phyloP scores from a whole-genome alignment of 129 eudicot species.

The Smallanthus sonchifolius region DNA sequence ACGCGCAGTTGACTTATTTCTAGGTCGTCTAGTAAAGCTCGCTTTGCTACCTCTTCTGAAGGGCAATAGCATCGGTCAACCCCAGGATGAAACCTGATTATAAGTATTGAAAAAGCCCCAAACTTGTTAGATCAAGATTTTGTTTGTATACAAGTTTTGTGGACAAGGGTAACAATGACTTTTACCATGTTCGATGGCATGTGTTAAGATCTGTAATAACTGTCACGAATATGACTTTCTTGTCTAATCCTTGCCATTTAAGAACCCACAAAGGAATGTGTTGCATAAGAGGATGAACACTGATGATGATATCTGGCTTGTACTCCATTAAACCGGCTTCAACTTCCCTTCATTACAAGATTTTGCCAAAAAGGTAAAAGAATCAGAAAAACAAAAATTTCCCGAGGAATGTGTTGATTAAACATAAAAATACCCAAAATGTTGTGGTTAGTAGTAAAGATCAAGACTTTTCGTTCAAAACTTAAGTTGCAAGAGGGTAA shows the following conservation, averaged over 20 bases:
- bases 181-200: conserved; percentile 89
- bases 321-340: conserved; percentile 99
- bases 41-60: conserved; percentile 81
- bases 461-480: no score
- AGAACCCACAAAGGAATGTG: conserved; percentile 93
- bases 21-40: conserved; percentile 70
- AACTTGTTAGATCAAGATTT: not conserved
- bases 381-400: no score
- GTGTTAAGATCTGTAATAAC: conserved; percentile 93
- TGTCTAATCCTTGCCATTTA: conserved; percentile 93
- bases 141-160: no score
- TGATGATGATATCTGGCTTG: conserved; percentile 92
- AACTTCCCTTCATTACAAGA: conserved; percentile 58
- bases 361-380: not conserved
- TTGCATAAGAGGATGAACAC: conserved; percentile 98
- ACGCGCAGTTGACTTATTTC: conserved; percentile 70
- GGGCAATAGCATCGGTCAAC: conserved; percentile 92
- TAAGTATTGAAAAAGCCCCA: no score
- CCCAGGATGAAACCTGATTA: conserved; percentile 78
- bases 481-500: no score
- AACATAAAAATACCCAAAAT: no score
- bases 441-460: no score
- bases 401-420: no score
- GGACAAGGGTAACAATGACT: not conserved
- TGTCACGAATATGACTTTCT: conserved; percentile 88